phyloP scores from a whole-genome alignment of 306 rosid species.

The Lupinus albus region DNA sequence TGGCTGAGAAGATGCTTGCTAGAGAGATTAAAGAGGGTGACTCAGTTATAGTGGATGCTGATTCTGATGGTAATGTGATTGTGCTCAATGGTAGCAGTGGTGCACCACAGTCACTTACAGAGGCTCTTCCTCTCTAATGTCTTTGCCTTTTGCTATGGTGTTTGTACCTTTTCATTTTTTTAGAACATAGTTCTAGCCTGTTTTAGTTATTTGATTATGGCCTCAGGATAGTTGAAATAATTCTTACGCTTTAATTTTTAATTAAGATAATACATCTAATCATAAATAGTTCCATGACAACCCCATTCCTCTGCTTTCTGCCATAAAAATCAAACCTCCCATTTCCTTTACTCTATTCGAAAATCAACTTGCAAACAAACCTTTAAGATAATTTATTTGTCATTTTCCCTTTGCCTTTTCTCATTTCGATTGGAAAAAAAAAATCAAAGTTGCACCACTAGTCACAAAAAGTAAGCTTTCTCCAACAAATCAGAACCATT shows the following conservation, averaged over 20 bases:
- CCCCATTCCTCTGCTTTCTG: neutral
- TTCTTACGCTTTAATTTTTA: neutral
- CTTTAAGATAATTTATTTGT: too few species aligned
- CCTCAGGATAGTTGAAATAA: neutral
- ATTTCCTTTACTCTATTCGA: too few species aligned
- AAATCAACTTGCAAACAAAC: too few species aligned
- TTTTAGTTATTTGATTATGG: conserved; percentile 36
- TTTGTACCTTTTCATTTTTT: conserved; percentile 34
- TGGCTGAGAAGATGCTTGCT: conserved; percentile 99
- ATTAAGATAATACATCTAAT: too few species aligned
- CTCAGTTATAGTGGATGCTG: conserved; percentile 88
- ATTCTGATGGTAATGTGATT: conserved; percentile 86
- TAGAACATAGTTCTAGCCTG: conserved; percentile 34
- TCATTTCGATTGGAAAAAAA: too few species aligned
- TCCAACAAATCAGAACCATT: too few species aligned
- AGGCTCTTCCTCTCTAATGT: conserved; percentile 57
- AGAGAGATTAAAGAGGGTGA: conserved; percentile 94
- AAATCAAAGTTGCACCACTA: too few species aligned
- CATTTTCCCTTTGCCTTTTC: too few species aligned
- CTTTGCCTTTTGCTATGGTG: conserved; percentile 30
- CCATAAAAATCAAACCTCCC: too few species aligned
- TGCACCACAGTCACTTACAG: conserved; percentile 60
- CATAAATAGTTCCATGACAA: neutral
- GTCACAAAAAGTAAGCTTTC: too few species aligned
- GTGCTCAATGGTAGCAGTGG: conserved; percentile 85